Percentiles rank a stretch among this genome's conserved stretches.
phyloP scores from a whole-genome alignment of 768 basidiomycete genomes.

The Leucocoprinus sp. region DNA sequence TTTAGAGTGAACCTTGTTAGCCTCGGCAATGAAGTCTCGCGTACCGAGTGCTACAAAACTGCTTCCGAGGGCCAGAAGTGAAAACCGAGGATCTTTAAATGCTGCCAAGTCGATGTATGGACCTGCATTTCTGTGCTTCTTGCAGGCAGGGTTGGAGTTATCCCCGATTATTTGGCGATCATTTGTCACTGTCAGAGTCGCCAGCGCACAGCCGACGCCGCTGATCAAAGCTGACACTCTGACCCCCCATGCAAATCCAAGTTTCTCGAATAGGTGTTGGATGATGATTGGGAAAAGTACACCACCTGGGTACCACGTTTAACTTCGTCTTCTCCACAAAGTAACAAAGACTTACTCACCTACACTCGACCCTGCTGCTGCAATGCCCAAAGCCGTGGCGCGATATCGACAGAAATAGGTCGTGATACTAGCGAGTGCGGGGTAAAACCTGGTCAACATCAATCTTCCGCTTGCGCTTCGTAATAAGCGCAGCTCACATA shows the following conservation, averaged over 20 bases:
- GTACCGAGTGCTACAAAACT: slow-evolving; percentile 54
- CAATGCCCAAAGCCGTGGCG: slow-evolving; percentile 66
- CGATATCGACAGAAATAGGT: slow-evolving; percentile 59
- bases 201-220: slow-evolving; percentile 36
- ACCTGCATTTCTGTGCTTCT: slow-evolving; percentile 18
- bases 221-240: slow-evolving; percentile 49
- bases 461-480: slow-evolving; percentile 1
- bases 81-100: slow-evolving; percentile 43
- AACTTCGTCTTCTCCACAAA: neutral
- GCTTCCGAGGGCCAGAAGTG: slow-evolving; percentile 45
- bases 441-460: slow-evolving; percentile 49
- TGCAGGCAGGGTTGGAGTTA: slow-evolving; percentile 16
- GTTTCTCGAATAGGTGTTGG: slow-evolving; percentile 40
- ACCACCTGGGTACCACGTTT: slow-evolving; percentile 36
- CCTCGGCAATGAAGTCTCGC: slow-evolving; percentile 15
- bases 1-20: neutral
- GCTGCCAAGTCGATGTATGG: slow-evolving; percentile 24
- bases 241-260: slow-evolving; percentile 59
- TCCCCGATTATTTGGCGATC: slow-evolving; percentile 6
- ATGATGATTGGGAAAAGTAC: slow-evolving; percentile 64
- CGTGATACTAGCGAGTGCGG: slow-evolving; percentile 55
- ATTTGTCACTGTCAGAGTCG: slow-evolving; percentile 38
- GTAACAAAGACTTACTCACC: slow-evolving; percentile 27
- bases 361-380: slow-evolving; percentile 59
- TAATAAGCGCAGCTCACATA: slow-evolving; percentile 36